phyloP scores from a whole-genome alignment of 2,329 filamentous ascomycete genomes.

The Tolypocladium guangdongense region DNA sequence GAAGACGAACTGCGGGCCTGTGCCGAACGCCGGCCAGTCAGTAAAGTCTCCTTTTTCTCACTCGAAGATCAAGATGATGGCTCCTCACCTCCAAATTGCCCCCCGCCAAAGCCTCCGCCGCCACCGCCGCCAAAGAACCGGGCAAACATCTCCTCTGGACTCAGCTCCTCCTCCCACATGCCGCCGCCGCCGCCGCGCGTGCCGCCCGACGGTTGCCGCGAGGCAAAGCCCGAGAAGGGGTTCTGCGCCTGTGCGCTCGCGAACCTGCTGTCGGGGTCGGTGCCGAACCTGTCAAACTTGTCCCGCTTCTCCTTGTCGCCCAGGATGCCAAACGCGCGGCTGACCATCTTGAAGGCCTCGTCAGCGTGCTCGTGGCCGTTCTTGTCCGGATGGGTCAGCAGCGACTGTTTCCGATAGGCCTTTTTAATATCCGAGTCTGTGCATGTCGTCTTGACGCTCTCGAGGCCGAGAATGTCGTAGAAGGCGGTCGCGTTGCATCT shows the following conservation, averaged over 20 bases:
- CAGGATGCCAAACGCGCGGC: conserved; percentile 82
- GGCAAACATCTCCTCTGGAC: conserved; percentile 92
- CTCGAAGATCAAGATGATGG: too few species aligned
- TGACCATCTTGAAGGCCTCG: conserved; percentile 98
- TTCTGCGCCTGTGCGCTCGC: conserved; percentile 48
- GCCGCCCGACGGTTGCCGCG: conserved; percentile 29
- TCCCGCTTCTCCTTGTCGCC: conserved; percentile 81
- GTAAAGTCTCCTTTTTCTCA: not conserved
- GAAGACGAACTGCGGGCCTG: conserved; percentile 84
- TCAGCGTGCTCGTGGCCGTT: conserved; percentile 93
- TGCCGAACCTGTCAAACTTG: conserved; percentile 80
- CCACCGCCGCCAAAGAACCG: conserved; percentile 84
- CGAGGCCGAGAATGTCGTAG: conserved; percentile 84
- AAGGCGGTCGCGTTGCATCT: conserved; percentile 78
- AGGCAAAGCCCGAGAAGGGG: conserved; percentile 53
- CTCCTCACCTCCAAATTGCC: conserved; percentile 31
- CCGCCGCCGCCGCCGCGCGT: conserved; percentile 39
- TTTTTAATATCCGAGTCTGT: conserved; percentile 89
- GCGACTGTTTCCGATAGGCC: conserved; percentile 86
- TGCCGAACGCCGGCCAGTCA: conserved; percentile 48
- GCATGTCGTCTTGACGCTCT: conserved; percentile 49
- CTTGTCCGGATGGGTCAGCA: conserved; percentile 97
- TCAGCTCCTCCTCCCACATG: conserved; percentile 85
- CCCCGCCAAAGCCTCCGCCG: conserved; percentile 57
- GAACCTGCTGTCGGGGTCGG: conserved; percentile 85